Base-by-base conservation (phyloP, 2,329 filamentous ascomycete genomes). In the Pyrenophora tritici-repentis region DNA sequence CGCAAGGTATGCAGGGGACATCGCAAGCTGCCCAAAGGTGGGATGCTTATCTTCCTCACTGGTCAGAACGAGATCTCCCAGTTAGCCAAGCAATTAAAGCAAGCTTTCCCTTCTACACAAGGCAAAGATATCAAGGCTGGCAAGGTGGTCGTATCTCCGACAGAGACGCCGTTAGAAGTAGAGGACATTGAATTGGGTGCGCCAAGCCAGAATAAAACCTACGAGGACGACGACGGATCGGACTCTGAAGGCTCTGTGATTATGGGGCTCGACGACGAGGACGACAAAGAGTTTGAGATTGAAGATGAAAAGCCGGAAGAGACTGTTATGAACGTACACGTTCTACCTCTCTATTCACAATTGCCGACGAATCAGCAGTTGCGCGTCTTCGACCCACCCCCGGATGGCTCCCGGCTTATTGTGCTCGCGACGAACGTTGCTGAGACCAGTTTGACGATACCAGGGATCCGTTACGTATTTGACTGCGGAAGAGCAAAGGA, bases 341-440 rank as follows among this genome's bases (percentile, higher is more conserved):
- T 97, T 7, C 76, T 99, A n/a, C 93, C 94, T 0, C 83, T 99
- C 0, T 99, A 96, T 75, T 97, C 94, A 2, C 84, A 97, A 44
- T 79, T 99, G 1, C 90, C 93, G 0, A 96, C 92, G 2, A 88
- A 86, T 61, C 91, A 97, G 65, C 94, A 99, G 74, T 82, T 97
- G 69, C 85, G 86, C 52, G 91, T 99, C 8, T 99, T 99, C 64
- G 88, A 96, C 57, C 81, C 87, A 0, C 84, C 90, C 0, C 92
- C 93, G 0, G 88, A 92, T 47, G 89, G 89, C 13, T 89, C 89
- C 7, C 86, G 94, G 7, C 82, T 94, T 18, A 89, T 99, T 43
- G 88, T 99, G 3, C 77, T 99, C 34, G 91, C 94, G 0, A 99
- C 94, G 36, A 99, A 99, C 73, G 91, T 99, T 37, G 94, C 94